phyloP scores from a whole-genome alignment of 192 early-diverging fungal genomes.

The Polychytrium aggregatum region DNA sequence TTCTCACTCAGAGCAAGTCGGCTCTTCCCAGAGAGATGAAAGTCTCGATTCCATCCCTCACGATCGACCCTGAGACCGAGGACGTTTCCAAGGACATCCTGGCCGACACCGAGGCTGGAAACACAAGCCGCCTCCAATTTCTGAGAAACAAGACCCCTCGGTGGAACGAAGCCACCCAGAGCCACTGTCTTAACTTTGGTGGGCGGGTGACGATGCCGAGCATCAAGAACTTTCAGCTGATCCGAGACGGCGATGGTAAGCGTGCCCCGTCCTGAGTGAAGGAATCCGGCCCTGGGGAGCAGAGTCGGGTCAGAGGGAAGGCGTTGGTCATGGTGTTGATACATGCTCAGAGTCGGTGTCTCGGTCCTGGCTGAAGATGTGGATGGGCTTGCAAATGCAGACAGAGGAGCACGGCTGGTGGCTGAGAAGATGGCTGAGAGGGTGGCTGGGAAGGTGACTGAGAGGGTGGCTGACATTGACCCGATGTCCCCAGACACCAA shows the following conservation, averaged over 20 bases:
- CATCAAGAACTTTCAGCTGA: conserved; percentile 56
- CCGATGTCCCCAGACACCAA: conserved; percentile 17
- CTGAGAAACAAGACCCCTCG: conserved; percentile 50
- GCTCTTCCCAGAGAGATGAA: conserved; percentile 45
- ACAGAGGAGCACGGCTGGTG: conserved; percentile 1
- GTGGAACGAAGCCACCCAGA: conserved; percentile 56
- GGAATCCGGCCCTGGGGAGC: too few species aligned
- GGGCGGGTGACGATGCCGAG: conserved; percentile 47
- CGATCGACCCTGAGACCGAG: conserved; percentile 17
- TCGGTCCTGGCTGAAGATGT: too few species aligned
- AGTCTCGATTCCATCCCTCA: conserved; percentile 33
- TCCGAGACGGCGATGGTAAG: conserved; percentile 33
- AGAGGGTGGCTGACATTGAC: background rate
- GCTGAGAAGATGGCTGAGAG: too few species aligned
- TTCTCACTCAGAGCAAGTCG: conserved; percentile 28
- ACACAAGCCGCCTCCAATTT: conserved; percentile 39
- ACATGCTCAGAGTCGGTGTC: too few species aligned
- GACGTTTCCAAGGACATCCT: conserved; percentile 37
- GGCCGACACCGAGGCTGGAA: conserved; percentile 34
- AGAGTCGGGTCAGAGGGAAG: too few species aligned
- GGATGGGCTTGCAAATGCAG: too few species aligned
- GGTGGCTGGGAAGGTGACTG: background rate
- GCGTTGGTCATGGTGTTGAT: too few species aligned
- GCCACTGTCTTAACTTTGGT: conserved; percentile 52
- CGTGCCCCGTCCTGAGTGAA: background rate